phyloP scores from a whole-genome alignment of 2,329 filamentous ascomycete genomes.

The Fusarium verticillioides region DNA sequence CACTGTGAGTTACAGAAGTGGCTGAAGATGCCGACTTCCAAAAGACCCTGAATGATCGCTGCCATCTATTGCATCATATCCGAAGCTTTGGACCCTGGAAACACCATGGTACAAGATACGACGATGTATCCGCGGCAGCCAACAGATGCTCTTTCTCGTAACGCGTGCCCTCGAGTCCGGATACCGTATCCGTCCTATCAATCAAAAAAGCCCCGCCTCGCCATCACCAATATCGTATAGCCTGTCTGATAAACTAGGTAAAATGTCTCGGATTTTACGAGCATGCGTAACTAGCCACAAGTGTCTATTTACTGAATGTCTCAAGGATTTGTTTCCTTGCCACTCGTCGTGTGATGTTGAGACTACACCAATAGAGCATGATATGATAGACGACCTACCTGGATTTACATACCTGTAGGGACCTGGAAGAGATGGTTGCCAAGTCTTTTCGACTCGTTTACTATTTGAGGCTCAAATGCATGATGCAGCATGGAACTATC shows the following conservation, averaged over 20 bases:
- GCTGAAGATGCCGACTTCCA: background rate
- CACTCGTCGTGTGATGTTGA: background rate
- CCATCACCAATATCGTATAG: background rate
- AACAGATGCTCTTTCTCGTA: background rate
- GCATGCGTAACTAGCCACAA: background rate
- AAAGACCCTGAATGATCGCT: background rate
- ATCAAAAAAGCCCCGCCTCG: background rate
- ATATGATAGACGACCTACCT: background rate
- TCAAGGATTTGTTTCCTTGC: background rate
- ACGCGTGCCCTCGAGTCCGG: background rate
- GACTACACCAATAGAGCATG: background rate
- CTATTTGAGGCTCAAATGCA: background rate
- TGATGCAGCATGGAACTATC: background rate
- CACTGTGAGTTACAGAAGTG: background rate
- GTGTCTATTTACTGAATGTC: background rate
- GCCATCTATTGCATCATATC: background rate
- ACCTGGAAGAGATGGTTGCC: background rate
- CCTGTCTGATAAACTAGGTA: background rate
- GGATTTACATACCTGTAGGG: background rate
- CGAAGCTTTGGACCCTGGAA: background rate
- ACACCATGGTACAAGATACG: background rate
- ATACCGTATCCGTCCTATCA: background rate
- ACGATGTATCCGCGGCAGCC: background rate
- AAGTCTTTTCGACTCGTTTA: background rate
- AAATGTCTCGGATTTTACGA: conserved; percentile 14